Conservation (phyloP, 441 rosid genomes). For the Brassica balearica region DNA sequence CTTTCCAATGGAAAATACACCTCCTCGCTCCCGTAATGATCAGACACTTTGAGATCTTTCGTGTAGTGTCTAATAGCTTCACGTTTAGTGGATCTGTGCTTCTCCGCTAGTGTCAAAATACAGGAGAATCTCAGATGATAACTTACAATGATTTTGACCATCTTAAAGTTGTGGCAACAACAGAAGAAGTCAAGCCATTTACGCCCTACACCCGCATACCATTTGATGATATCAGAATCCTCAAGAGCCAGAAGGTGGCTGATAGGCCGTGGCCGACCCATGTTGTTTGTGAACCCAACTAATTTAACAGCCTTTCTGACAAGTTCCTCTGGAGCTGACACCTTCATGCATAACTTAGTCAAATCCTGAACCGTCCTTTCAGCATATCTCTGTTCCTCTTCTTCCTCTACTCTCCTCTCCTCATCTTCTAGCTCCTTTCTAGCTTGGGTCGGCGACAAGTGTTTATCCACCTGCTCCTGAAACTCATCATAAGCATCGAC, state of each 20-base stretch:
- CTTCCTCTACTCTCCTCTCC: conserved; percentile 66
- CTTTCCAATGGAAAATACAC: conserved; percentile 73
- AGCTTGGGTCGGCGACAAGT: conserved; percentile 65
- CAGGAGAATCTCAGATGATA: conserved; percentile 93
- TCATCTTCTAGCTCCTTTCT: conserved; percentile 66
- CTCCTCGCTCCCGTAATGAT: conserved; percentile 59
- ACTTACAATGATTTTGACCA: conserved; percentile 75
- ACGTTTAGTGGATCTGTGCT: conserved; percentile 86
- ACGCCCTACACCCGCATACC: conserved; percentile 91
- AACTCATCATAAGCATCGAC: conserved; percentile 78
- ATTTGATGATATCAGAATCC: conserved; percentile 86
- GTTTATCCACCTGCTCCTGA: conserved; percentile 76
- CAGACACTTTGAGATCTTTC: conserved; percentile 71
- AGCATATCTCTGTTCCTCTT: conserved; percentile 67
- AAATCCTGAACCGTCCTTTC: conserved; percentile 73
- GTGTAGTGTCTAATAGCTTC: conserved; percentile 81
- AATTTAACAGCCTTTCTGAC: conserved; percentile 77
- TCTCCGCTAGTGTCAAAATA: conserved; percentile 85
- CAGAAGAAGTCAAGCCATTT: conserved; percentile 94
- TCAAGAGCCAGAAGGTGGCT: conserved; percentile 66
- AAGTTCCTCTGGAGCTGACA: conserved; percentile 79
- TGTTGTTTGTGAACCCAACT: conserved; percentile 82
- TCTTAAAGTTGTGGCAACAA: conserved; percentile 86
- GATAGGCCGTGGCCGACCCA: conserved; percentile 96
- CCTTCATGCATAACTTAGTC: conserved; percentile 77